phyloP scores from a whole-genome alignment of 2,329 filamentous ascomycete genomes.

The Exophiala dermatitidis region DNA sequence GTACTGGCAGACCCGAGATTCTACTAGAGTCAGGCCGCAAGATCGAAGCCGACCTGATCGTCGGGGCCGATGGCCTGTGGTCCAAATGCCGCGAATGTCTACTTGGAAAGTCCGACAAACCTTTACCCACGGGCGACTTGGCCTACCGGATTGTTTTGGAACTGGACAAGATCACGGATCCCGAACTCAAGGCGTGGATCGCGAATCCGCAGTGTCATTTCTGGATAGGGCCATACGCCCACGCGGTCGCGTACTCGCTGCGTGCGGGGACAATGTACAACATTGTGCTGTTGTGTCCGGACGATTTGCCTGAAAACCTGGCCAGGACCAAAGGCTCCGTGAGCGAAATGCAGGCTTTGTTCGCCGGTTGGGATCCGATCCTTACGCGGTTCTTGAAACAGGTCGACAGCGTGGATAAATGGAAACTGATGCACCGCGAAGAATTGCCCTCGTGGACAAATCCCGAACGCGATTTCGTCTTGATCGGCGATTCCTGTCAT shows the following conservation, averaged over 20 bases:
- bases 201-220: slow-evolving; percentile 46
- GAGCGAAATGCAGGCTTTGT: slow-evolving; percentile 30
- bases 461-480: slow-evolving; percentile 27
- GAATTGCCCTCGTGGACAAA: slow-evolving; percentile 20
- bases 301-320: slow-evolving; percentile 35
- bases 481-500: slow-evolving; percentile 41
- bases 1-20: slow-evolving; percentile 28
- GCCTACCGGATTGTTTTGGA: slow-evolving; percentile 50
- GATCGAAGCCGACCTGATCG: slow-evolving; percentile 39
- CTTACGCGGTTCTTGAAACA: slow-evolving; percentile 27
- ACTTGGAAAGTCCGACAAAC: slow-evolving; percentile 39
- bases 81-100: slow-evolving; percentile 40
- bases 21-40: slow-evolving; percentile 31
- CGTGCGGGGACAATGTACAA: slow-evolving; percentile 43
- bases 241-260: slow-evolving; percentile 46
- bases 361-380: slow-evolving; percentile 31
- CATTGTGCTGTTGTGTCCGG: slow-evolving; percentile 43
- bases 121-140: slow-evolving; percentile 49
- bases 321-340: slow-evolving; percentile 33
- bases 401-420: slow-evolving; percentile 24
- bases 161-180: slow-evolving; percentile 43
- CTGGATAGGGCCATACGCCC: slow-evolving; percentile 50
- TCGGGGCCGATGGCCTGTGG: slow-evolving; percentile 47
- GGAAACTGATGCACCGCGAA: slow-evolving; percentile 44
- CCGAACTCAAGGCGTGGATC: slow-evolving; percentile 42